Conservation (phyloP, 2,329 filamentous ascomycete genomes). For the Blastomyces silverae region DNA sequence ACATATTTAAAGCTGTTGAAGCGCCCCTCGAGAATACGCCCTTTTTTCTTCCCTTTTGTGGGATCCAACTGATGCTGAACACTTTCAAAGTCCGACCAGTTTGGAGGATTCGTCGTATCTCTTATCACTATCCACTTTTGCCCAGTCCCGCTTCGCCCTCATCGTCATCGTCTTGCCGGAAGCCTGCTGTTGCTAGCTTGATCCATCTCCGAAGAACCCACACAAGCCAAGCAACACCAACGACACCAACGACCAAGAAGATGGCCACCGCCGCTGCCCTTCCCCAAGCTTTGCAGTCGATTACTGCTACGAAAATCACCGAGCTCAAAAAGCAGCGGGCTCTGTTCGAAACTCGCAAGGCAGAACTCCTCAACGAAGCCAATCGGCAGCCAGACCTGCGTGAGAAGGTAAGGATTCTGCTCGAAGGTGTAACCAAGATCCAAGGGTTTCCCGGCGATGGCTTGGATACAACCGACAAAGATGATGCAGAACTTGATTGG, state of each 20-base stretch:
- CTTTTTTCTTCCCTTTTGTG: neutral
- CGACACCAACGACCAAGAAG: slow-evolving; percentile 23
- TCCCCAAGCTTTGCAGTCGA: slow-evolving; percentile 49
- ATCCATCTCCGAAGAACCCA: neutral
- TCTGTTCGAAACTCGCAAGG: slow-evolving; percentile 46
- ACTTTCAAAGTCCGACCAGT: neutral
- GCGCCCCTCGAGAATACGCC: neutral
- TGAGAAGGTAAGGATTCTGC: slow-evolving; percentile 30
- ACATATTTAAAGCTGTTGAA: slow-evolving; percentile 3
- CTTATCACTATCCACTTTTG: neutral
- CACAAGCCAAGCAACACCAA: neutral
- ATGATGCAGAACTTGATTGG: slow-evolving; percentile 25
- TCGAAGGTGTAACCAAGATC: slow-evolving; percentile 35
- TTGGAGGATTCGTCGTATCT: neutral
- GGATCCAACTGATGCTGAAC: neutral
- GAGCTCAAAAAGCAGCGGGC: slow-evolving; percentile 50
- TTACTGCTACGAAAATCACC: slow-evolving; percentile 52
- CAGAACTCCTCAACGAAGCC: slow-evolving; percentile 36
- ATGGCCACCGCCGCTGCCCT: slow-evolving; percentile 37
- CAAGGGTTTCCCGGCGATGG: slow-evolving; percentile 34
- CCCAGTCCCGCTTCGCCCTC: neutral
- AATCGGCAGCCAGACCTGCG: slow-evolving; percentile 27
- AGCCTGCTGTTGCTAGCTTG: neutral
- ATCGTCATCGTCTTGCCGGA: neutral
- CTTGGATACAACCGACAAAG: slow-evolving; percentile 26